These are phyloP conservation scores for Saccharomycopsis malanga DNA, from an alignment of 805 yeast genomes.

Conservation along the genomic window DNA sequence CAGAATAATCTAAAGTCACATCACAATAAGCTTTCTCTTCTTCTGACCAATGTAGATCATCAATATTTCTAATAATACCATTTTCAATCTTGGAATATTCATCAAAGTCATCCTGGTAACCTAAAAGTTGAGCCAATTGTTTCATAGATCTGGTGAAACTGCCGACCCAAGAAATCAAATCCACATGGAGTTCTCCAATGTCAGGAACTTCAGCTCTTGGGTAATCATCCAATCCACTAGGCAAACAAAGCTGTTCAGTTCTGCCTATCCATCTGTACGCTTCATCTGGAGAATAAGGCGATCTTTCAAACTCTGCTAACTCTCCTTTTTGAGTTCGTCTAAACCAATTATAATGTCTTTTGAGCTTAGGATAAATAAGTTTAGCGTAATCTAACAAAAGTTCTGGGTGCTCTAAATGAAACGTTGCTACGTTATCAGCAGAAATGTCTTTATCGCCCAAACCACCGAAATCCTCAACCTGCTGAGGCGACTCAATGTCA, in stretches of 20 bases:
- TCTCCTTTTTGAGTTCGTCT: constrained; percentile 74
- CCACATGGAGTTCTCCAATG: constrained; percentile 85
- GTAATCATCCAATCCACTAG: constrained; percentile 93
- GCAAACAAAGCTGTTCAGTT: constrained; percentile 74
- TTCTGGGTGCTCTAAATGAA: constrained; percentile 53
- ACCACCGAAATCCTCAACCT: constrained; percentile 23
- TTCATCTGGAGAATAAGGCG: constrained; percentile 34
- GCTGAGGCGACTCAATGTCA: constrained; percentile 30
- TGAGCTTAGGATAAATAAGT: constrained; percentile 67
- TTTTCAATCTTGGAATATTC: constrained; percentile 46
- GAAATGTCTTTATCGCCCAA: constrained; percentile 14
- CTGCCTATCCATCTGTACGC: constrained; percentile 96
- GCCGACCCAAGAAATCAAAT: constrained; percentile 87
- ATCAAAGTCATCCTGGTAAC: constrained; percentile 49
- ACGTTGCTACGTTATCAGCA: constrained; percentile 36
- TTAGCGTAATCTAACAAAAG: constrained; percentile 50
- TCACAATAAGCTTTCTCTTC: constrained; percentile 71
- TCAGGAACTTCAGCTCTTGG: constrained; percentile 82
- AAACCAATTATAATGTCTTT: constrained; percentile 80
- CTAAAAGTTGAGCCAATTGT: constrained; percentile 59
- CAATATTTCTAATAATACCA: constrained; percentile 57
- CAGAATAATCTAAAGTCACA: constrained; percentile 65
- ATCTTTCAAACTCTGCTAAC: constrained; percentile 61
- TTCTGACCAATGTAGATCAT: constrained; percentile 74
- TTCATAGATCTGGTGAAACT: constrained; percentile 82